A percentile compares a stretch with the other conserved stretches of the same genome.
Conservation (phyloP, 257 asterid genomes). For the Nicotiana attenuata region DNA sequence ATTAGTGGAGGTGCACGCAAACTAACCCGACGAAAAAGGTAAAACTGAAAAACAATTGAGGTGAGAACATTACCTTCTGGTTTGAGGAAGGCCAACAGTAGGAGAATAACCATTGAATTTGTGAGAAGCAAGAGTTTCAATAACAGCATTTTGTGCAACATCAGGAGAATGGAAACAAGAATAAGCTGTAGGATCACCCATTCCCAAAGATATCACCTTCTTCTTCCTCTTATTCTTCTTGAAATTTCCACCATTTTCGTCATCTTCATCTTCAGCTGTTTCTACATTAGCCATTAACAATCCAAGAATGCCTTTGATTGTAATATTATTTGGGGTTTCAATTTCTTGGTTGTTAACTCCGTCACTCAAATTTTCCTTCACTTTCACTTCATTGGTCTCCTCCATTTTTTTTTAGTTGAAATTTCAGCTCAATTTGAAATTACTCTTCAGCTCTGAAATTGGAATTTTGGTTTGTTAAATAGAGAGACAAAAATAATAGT, state of each 20-base stretch:
- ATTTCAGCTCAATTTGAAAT: background rate
- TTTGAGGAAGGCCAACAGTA: conserved; percentile 75
- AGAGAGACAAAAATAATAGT: background rate
- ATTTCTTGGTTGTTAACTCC: conserved; percentile 10
- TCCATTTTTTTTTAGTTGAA: background rate
- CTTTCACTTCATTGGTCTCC: background rate
- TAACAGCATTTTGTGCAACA: conserved; percentile 58
- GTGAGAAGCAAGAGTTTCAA: conserved; percentile 42
- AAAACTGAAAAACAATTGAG: background rate
- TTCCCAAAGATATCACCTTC: conserved; percentile 60
- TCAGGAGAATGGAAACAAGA: conserved; percentile 56
- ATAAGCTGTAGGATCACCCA: conserved; percentile 80
- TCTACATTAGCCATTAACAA: conserved; percentile 41
- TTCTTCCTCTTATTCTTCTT: conserved; percentile 2
- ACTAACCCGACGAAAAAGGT: background rate
- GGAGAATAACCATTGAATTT: conserved; percentile 86
- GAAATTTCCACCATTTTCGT: conserved; percentile 7
- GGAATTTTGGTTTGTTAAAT: background rate
- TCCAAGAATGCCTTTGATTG: conserved; percentile 72
- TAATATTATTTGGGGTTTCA: conserved; percentile 45
- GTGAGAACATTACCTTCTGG: conserved; percentile 48
- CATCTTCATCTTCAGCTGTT: background rate
- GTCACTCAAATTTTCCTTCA: conserved; percentile 1
- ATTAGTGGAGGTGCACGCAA: background rate
- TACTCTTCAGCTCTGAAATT: background rate